Base-by-base conservation (phyloP, 2,329 filamentous ascomycete genomes). In the Hysterium pulicare region DNA sequence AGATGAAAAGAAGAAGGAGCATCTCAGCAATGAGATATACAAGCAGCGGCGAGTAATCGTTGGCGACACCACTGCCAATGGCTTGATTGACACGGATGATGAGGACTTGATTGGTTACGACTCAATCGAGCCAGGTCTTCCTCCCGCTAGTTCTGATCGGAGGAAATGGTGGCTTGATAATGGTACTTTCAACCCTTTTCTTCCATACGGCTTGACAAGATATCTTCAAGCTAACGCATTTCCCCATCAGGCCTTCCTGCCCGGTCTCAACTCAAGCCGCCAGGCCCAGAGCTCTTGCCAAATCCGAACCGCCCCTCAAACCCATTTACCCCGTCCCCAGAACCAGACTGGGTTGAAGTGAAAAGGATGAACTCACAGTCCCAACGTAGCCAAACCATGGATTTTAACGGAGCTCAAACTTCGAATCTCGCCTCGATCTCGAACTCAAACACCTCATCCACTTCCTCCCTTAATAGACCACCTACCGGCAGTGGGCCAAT, bases 41-140 rank as follows among this genome's bases (percentile, higher is more conserved):
- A 73, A 77, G 17, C 74, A 75, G 49, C 79, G 83, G 34, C 79
- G 85, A 41, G 72, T 72, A 1, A 81, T 87, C 10, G 77, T 90
- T 7, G 85, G 83, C 13, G 77, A 80, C 40, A 75, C 79, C 6
- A 77, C 77, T 2, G 77, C 81, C 9, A 78, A 76, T 46, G 75
- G 68, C 26, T 47, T 77, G 7, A 80, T 81, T 3, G 81, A 89
- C 24, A 74, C 72, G n/a, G 77, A 81, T 39, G 87, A 94, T 48
- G 89, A 93, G 61, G 88, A 94, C 51, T 68, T 89, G 13, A 81
- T 88, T 33, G 86, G 85, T 1, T 90, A 93, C 62, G 85, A 93
- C 46, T 81, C 87, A 13, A 84, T 95, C 47, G 86, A 91, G 59
- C 86, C 88, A 5, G 88, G 87, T 1, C 74, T 84, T 32, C 81